These are phyloP conservation scores for Pythium periplocum DNA, from an alignment of 352 stramenopile species.

Conservation along the genomic window DNA sequence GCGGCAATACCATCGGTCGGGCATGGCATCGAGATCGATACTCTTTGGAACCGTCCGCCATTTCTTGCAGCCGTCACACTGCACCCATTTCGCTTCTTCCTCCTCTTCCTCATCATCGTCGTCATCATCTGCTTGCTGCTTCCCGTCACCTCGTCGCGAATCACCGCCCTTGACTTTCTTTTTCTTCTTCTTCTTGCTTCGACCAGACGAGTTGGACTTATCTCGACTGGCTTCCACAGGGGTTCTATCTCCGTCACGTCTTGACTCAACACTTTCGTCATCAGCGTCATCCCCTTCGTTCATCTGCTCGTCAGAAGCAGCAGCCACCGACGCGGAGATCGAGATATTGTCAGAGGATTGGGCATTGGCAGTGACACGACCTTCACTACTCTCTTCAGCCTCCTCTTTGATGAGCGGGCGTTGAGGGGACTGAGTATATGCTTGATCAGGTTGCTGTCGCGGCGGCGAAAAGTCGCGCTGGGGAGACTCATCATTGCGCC, in stretches of 20 bases:
- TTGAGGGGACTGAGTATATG: too few species aligned
- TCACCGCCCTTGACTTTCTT: constrained; percentile 15
- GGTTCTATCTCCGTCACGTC: too few species aligned
- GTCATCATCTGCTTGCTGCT: constrained; percentile 11
- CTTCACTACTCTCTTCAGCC: too few species aligned
- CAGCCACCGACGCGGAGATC: not conserved
- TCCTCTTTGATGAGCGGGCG: too few species aligned
- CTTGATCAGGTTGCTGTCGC: too few species aligned
- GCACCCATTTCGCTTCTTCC: constrained; percentile 90
- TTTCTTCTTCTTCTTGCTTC: constrained; percentile 19
- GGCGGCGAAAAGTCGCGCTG: too few species aligned
- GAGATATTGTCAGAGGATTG: too few species aligned
- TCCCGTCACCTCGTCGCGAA: not conserved
- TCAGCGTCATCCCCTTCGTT: constrained; percentile 8
- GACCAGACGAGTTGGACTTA: constrained; percentile 7
- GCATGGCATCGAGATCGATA: constrained; percentile 88
- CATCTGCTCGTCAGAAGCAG: not conserved
- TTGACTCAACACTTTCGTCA: constrained; percentile 2
- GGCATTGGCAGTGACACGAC: too few species aligned
- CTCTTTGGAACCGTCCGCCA: constrained; percentile 91
- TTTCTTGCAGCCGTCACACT: constrained; percentile 95
- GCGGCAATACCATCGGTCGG: constrained; percentile 94
- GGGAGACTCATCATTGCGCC: too few species aligned
- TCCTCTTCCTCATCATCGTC: constrained; percentile 19
- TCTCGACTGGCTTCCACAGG: constrained; percentile 5